Conservation (phyloP, 129 eudicot genomes). For the Ambrosia artemisiifolia region DNA sequence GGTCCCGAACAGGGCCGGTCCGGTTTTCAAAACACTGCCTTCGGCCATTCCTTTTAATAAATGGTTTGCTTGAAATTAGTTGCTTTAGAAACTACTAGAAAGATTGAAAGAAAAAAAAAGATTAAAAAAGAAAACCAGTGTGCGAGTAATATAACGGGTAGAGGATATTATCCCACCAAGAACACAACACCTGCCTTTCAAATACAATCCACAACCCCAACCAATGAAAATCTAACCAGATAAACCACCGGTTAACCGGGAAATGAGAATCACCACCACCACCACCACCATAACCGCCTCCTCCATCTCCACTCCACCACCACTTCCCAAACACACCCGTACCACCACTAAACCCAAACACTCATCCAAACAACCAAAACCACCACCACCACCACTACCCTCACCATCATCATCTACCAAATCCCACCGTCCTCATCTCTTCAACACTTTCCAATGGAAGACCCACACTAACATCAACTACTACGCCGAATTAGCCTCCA, state of each 20-base stretch:
- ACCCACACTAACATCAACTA: constrained; percentile 31
- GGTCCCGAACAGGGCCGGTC: too few relatives aligned
- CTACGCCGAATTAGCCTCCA: constrained; percentile 72
- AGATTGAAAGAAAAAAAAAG: too few relatives aligned
- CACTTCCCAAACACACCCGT: constrained; percentile 30
- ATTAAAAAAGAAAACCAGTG: too few relatives aligned
- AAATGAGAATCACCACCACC: constrained; percentile 53
- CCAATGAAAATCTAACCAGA: constrained; percentile 18
- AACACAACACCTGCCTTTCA: constrained; percentile 29
- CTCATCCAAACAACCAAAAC: constrained; percentile 26
- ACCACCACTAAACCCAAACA: constrained; percentile 23
- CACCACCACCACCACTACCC: constrained; percentile 6
- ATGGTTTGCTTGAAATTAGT: too few relatives aligned
- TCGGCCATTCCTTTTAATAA: too few relatives aligned
- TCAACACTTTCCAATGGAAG: constrained; percentile 35
- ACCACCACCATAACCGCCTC: constrained; percentile 37
- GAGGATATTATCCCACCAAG: constrained; percentile 1
- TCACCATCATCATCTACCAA: constrained; percentile 14
- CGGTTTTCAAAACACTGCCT: too few relatives aligned
- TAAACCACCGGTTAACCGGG: constrained; percentile 37
- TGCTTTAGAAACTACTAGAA: too few relatives aligned
- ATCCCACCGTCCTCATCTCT: constrained; percentile 41
- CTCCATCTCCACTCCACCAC: constrained; percentile 32
- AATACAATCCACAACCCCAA: constrained; percentile 27
- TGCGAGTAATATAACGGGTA: background rate